Conservation (phyloP, 768 basidiomycete species). For the Mycena rosella region DNA sequence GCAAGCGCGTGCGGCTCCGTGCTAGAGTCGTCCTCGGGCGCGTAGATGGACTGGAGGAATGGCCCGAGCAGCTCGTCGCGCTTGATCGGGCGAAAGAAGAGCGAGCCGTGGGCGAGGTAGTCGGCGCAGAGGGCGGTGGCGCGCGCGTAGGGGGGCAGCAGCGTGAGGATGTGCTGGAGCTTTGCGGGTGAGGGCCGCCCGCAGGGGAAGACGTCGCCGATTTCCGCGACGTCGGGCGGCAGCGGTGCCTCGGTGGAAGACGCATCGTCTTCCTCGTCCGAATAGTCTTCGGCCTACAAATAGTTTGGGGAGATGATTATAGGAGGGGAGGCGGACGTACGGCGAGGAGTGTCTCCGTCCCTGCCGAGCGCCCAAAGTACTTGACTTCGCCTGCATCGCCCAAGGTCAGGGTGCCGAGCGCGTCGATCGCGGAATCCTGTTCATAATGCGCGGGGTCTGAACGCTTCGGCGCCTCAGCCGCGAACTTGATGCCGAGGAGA, state of each 20-base stretch:
- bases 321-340: neutral
- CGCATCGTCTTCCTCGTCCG: slow-evolving; percentile 34
- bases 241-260: slow-evolving; percentile 29
- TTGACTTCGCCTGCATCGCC: slow-evolving; percentile 71
- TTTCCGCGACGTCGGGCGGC: slow-evolving; percentile 50
- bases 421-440: slow-evolving; percentile 61
- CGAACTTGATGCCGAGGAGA: slow-evolving; percentile 68
- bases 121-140: slow-evolving; percentile 55
- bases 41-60: slow-evolving; percentile 56
- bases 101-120: slow-evolving; percentile 60
- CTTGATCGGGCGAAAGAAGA: slow-evolving; percentile 65
- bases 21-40: neutral
- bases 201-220: slow-evolving; percentile 57
- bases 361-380: slow-evolving; percentile 75
- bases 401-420: slow-evolving; percentile 73
- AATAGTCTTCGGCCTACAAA: slow-evolving; percentile 39
- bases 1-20: slow-evolving; percentile 63
- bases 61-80: slow-evolving; percentile 59
- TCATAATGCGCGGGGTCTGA: slow-evolving; percentile 39
- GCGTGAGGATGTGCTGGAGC: slow-evolving; percentile 52
- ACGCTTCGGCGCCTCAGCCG: slow-evolving; percentile 60
- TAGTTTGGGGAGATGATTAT: neutral
- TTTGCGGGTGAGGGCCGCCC: slow-evolving; percentile 45
- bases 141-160: slow-evolving; percentile 60
- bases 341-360: slow-evolving; percentile 62